Evolutionary conservation across 2,329 filamentous ascomycete species (phyloP).

Genomic region (Aspergillus eucalypticola): DNA sequence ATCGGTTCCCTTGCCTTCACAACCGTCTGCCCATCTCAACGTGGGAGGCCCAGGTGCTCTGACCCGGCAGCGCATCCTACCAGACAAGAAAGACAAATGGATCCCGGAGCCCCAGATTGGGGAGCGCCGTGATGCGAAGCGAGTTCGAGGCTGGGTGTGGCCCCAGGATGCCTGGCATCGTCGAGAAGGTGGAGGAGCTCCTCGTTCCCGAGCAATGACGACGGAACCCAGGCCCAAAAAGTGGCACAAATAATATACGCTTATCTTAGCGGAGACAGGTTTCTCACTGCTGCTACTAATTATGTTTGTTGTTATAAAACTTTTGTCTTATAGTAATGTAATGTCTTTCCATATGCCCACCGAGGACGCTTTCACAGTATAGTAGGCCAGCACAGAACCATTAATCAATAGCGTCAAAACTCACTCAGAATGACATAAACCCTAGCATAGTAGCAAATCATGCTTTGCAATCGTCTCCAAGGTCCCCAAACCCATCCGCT

Average conservation of each 20-base stretch:
- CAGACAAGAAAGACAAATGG: constrained; percentile 60
- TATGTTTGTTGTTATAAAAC: background rate
- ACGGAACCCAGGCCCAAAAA: constrained; percentile 31
- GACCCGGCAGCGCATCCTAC: constrained; percentile 56
- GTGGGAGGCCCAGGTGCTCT: constrained; percentile 60
- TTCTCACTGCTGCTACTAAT: constrained; percentile 1
- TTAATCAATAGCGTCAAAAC: background rate
- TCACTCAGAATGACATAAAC: background rate
- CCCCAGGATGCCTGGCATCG: constrained; percentile 62
- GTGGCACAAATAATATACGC: constrained; percentile 37
- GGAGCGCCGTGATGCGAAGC: constrained; percentile 63
- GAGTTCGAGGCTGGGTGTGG: constrained; percentile 62
- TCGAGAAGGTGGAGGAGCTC: constrained; percentile 50
- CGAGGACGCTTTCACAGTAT: too few relatives aligned
- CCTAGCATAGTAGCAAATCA: background rate
- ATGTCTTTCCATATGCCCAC: constrained; percentile 1
- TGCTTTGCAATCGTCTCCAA: constrained; percentile 17
- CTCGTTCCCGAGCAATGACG: constrained; percentile 26
- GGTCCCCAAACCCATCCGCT: constrained; percentile 25
- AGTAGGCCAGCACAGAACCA: too few relatives aligned
- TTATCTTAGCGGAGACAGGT: background rate
- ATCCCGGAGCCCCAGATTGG: constrained; percentile 61
- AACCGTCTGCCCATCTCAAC: constrained; percentile 60
- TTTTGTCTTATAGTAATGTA: constrained; percentile 12
- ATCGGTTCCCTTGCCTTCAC: constrained; percentile 58